Conservation (phyloP, 257 asterid species). For the Datura wrightii region DNA sequence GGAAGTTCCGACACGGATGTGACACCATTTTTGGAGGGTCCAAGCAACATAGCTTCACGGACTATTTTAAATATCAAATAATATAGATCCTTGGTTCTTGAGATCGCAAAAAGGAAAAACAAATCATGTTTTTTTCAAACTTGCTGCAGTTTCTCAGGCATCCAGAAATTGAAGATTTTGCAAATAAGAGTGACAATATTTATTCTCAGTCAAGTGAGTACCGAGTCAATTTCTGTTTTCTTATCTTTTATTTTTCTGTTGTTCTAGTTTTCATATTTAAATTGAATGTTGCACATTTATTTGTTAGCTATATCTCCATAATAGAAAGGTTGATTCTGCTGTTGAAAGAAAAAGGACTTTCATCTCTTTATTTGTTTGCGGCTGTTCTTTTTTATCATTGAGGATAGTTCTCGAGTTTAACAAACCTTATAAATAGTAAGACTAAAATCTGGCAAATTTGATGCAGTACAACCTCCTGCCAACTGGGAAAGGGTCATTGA, state of each 20-base stretch:
- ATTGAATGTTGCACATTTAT: background rate
- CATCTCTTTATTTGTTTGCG: background rate
- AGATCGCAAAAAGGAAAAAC: background rate
- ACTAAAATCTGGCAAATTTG: background rate
- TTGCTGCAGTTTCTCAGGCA: conserved; percentile 21
- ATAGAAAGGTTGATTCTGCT: background rate
- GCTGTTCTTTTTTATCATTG: background rate
- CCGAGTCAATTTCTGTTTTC: background rate
- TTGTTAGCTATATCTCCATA: background rate
- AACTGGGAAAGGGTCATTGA: conserved; percentile 83
- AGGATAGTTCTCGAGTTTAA: background rate
- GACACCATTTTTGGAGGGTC: no score
- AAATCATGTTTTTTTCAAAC: background rate
- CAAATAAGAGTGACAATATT: background rate
- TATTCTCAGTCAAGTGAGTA: background rate
- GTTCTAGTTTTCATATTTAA: background rate
- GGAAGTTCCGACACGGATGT: no score
- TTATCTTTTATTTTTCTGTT: background rate
- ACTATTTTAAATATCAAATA: background rate
- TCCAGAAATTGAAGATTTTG: conserved; percentile 23
- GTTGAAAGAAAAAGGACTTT: background rate
- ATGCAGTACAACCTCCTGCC: conserved; percentile 64
- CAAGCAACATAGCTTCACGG: no score
- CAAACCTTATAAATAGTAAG: background rate
- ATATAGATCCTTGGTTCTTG: background rate